A percentile compares a stretch with the other conserved stretches of the same genome.
Evolutionary conservation across 1,284 basidiomycete species (phyloP).

Genomic region (Moesziomyces antarcticus): DNA sequence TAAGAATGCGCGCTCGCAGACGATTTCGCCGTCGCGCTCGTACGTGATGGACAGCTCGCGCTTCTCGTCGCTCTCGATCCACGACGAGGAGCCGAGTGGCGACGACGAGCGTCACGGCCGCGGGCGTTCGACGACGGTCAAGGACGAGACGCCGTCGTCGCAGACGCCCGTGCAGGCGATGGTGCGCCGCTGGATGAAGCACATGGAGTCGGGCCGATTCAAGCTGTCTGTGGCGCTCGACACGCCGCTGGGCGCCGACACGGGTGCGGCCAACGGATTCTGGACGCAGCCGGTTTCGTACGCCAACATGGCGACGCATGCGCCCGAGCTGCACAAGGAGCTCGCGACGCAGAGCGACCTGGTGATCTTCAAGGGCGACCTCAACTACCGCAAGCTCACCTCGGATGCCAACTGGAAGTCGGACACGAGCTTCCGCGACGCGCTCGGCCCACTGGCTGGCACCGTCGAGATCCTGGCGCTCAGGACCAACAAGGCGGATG

Average conservation of each 20-base stretch:
- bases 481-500: conserved; percentile 93
- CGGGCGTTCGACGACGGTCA: conserved; percentile 45
- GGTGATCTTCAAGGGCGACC: conserved; percentile 95
- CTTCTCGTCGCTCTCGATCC: conserved; percentile 50
- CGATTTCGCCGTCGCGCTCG: conserved; percentile 55
- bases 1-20: conserved; percentile 48
- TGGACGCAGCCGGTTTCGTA: conserved; percentile 60
- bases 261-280: conserved; percentile 49
- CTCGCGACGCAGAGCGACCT: conserved; percentile 75
- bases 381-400: conserved; percentile 77
- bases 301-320: conserved; percentile 65
- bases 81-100: conserved; percentile 31
- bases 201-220: conserved; percentile 79
- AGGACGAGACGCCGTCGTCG: conserved; percentile 44
- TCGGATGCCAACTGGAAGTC: conserved; percentile 90
- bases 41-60: conserved; percentile 59
- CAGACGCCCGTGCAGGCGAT: conserved; percentile 72
- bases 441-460: conserved; percentile 79
- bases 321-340: conserved; percentile 74
- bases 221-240: conserved; percentile 77
- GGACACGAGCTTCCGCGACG: conserved; percentile 80
- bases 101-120: conserved; percentile 39
- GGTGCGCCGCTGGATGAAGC: conserved; percentile 78
- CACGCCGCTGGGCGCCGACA: conserved; percentile 73
- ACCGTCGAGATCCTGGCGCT: conserved; percentile 83